Percentiles rank a stretch among this genome's conserved stretches.
Evolutionary conservation across 306 rosid genomes (phyloP).

Genomic region (Pachyrhizus erosus): DNA sequence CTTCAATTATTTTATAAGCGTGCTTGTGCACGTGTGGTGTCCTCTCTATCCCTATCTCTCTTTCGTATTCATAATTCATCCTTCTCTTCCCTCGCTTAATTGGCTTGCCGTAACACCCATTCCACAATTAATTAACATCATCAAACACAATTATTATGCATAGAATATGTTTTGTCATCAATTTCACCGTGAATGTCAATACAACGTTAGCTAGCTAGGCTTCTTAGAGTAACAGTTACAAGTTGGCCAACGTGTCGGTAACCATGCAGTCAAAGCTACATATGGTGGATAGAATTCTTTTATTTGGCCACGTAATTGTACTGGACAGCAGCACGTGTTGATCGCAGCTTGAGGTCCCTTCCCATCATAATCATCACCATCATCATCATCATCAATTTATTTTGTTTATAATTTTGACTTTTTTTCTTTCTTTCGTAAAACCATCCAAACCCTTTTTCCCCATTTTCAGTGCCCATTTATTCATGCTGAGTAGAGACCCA

Average conservation of each 20-base stretch:
- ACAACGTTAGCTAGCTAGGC: neutral
- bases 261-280: constrained; percentile 57
- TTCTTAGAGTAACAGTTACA: constrained; percentile 49
- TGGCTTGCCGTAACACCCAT: neutral
- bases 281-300: constrained; percentile 43
- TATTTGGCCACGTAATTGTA: constrained; percentile 63
- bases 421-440: constrained; percentile 22
- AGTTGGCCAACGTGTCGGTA: constrained; percentile 67
- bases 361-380: constrained; percentile 31
- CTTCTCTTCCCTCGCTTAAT: constrained; percentile 36
- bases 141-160: constrained; percentile 3
- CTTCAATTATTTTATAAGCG: constrained; percentile 60
- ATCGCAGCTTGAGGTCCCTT: constrained; percentile 65
- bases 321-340: constrained; percentile 83
- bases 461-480: constrained; percentile 63
- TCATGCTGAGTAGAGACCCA: constrained; percentile 37
- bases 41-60: constrained; percentile 48
- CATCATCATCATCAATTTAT: constrained; percentile 40
- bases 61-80: constrained; percentile 12
- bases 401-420: neutral
- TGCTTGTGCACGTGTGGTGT: constrained; percentile 94
- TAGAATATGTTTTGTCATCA: constrained; percentile 5
- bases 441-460: constrained; percentile 29
- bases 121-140: constrained; percentile 11
- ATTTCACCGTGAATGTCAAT: no score